Evolutionary conservation across 352 stramenopile species (phyloP), one percentile per base, ranked within the genome.

Genomic region (Pythium aphanidermatum): DNA sequence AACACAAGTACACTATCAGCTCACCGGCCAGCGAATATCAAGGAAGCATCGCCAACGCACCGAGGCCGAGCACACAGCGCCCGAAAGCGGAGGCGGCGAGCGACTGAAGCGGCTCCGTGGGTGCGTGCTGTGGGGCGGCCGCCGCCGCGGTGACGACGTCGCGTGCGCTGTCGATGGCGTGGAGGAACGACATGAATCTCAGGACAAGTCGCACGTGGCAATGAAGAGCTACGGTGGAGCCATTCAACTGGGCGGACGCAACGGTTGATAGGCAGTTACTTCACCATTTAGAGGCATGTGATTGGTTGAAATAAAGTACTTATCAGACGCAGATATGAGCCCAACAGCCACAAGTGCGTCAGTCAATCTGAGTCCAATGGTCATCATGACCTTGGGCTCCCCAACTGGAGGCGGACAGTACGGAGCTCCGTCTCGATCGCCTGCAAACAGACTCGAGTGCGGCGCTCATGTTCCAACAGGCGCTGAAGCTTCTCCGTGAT

Each of bases 1-100:
- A 9, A 40, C 19, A 20, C 21, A 17, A 39, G 30, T 23, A 14
- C 14, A 55, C 8, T 2, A 50, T 23, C 32, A 1, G 23, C 7
- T 4, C 46, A 21, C 0, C 21, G 19, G n/a, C 19, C 26, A 2
- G 2, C 2, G 4, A 38, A 19, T 17, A 25, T 27, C 12, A 32
- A 12, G 10, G 28, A 11, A 24, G 13, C 26, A n/a, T n/a, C n/a
- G n/a, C 26, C 31, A 1, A 44, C 58, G 27, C 56, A 92, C 80
- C 75, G 6, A 89, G 63, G 29, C 81, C 75, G 23, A 92, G 74
- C 35, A 85, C 74, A 31, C 81, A 92, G 21, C 77, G 77, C 11
- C 77, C 81, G 39, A 85, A 79, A 8, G 73, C 69, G 23, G 68
- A 67, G 13, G 37, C 27, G 8, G 60, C 46, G 17, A 74, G 57